Evolutionary conservation across 2,329 filamentous ascomycete species (phyloP).

Genomic region (Monosporascus sp.): DNA sequence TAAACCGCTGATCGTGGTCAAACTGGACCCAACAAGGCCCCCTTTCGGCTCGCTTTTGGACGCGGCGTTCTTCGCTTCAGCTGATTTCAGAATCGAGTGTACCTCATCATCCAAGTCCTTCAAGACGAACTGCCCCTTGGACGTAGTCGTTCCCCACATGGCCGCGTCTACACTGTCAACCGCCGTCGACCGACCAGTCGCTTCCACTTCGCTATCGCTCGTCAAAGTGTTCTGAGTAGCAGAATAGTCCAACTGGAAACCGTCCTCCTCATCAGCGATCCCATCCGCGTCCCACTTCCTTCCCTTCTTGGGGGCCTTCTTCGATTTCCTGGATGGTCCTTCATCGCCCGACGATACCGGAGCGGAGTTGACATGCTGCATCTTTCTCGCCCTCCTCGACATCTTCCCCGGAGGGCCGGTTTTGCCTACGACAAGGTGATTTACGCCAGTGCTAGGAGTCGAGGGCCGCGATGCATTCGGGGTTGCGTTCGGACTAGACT

Average conservation of each 20-base stretch:
- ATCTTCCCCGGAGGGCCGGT: slow-evolving; percentile 68
- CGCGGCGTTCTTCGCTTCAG: slow-evolving; percentile 58
- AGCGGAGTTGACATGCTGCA: slow-evolving; percentile 59
- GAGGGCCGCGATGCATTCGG: slow-evolving; percentile 74
- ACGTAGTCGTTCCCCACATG: slow-evolving; percentile 79
- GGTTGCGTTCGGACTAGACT: slow-evolving; percentile 64
- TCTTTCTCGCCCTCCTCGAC: slow-evolving; percentile 72
- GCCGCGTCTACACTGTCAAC: slow-evolving; percentile 72
- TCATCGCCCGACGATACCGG: slow-evolving; percentile 83
- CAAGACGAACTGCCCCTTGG: slow-evolving; percentile 87
- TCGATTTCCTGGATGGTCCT: slow-evolving; percentile 51
- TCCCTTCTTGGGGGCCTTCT: slow-evolving; percentile 70
- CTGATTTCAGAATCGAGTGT: slow-evolving; percentile 76
- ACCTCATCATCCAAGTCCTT: slow-evolving; percentile 93
- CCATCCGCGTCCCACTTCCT: slow-evolving; percentile 92
- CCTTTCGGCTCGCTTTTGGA: slow-evolving; percentile 41
- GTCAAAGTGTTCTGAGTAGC: slow-evolving; percentile 42
- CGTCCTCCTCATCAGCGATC: slow-evolving; percentile 75
- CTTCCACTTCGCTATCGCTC: slow-evolving; percentile 48
- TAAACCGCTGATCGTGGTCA: slow-evolving; percentile 78
- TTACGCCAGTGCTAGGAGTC: slow-evolving; percentile 56
- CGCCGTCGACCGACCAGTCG: slow-evolving; percentile 46
- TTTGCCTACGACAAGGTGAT: slow-evolving; percentile 67
- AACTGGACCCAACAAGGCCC: slow-evolving; percentile 70
- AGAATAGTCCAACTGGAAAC: slow-evolving; percentile 86